These are phyloP conservation scores for Nitzschia palea DNA, from an alignment of 108 stramenopile genomes.

Conservation along the genomic window DNA sequence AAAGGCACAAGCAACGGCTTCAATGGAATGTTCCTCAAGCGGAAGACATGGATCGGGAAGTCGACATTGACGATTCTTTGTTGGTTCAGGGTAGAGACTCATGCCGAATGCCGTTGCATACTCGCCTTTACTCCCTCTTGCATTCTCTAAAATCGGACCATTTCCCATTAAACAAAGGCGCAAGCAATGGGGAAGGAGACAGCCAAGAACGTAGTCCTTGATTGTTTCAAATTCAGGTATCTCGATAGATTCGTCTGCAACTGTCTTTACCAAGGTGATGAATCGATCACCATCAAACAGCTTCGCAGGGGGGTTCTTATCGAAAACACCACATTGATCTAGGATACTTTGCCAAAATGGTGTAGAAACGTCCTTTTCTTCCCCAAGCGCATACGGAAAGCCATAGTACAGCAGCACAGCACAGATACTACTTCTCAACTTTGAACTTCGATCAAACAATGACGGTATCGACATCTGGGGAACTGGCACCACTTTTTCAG, in stretches of 20 bases:
- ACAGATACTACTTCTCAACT: slow-evolving; percentile 61
- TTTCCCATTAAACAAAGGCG: slow-evolving; percentile 64
- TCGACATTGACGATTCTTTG: slow-evolving; percentile 37
- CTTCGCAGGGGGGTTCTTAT: slow-evolving; percentile 8
- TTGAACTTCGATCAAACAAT: slow-evolving; percentile 42
- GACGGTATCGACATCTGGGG: slow-evolving; percentile 31
- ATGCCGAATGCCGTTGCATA: slow-evolving; percentile 49
- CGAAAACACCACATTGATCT: slow-evolving; percentile 17
- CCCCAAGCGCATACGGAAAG: slow-evolving; percentile 28
- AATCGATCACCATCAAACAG: slow-evolving; percentile 24
- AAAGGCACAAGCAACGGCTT: slow-evolving; percentile 63
- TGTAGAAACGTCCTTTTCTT: background rate
- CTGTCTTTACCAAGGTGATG: slow-evolving; percentile 1
- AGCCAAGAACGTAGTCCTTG: slow-evolving; percentile 49
- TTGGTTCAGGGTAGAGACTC: slow-evolving; percentile 45
- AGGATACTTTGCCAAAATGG: slow-evolving; percentile 11
- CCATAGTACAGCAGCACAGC: slow-evolving; percentile 53
- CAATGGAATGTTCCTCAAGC: slow-evolving; percentile 64
- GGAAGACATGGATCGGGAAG: slow-evolving; percentile 77
- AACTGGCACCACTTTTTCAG: background rate
- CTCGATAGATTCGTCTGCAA: slow-evolving; percentile 4
- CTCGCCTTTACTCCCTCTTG: slow-evolving; percentile 52
- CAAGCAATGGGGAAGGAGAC: slow-evolving; percentile 79
- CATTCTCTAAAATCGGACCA: slow-evolving; percentile 26
- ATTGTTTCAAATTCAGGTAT: slow-evolving; percentile 16